Base-by-base conservation (phyloP, 345 rosid species). In the Populus tremula region DNA sequence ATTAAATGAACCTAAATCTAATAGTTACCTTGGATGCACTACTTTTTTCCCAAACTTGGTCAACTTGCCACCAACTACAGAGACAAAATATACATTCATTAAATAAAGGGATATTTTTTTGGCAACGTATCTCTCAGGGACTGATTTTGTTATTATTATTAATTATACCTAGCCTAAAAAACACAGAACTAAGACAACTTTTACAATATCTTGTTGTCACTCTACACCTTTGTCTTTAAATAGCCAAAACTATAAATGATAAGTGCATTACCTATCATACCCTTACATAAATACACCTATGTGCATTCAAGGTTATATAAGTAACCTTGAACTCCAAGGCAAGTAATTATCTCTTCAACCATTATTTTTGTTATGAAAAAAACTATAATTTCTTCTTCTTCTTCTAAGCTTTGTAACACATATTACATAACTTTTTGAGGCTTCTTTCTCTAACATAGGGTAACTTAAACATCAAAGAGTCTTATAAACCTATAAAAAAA, bases 51-150 rank as follows among this genome's bases (percentile, higher is more conserved):
- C 8, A 53, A 18, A 53, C 10, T 2, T 7, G 1, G 23, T 53
- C 4, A 20, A 20, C 11, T 7, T 53, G 23, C 23, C 11, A 53
- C 1, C 1, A 53, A 53, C 1, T 1, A 53, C 6, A 20, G 1
- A 20, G 11, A 20, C 1, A 53, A 53, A 53, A 53, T 20, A 2
- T 53, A 20, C 3, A 7, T 20, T 1, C 3, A 53, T 53, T 20
- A 20, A 53, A 6, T 53, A 8, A 53, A 53, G 4, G 23, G 1
- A 20, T 1, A 1, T 1, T 0, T 53, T 18, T 18, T 20, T 53
- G 11, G 1, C 2, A 53, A 1, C 0, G 0, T 20, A 8, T 20
- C 9, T 8, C 0, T 1, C 2, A 20, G 5, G 8, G 11, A 53
- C 2, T 20, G 1, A 0, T 53, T 1, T 2, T 53, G 1, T 20